phyloP scores from a whole-genome alignment of 805 yeast genomes.

The Kluyveromyces starmeri region DNA sequence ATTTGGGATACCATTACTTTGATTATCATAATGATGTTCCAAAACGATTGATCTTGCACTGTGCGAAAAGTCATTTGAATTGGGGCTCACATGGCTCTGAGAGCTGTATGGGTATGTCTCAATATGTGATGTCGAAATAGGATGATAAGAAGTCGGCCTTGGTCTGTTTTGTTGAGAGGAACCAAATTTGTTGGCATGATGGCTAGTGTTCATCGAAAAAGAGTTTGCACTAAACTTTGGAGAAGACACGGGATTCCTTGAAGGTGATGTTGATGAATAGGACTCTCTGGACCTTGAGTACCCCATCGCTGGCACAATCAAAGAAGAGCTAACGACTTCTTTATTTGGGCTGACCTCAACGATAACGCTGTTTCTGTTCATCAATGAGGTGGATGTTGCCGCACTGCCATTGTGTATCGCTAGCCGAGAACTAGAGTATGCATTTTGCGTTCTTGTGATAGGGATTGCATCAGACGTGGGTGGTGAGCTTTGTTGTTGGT shows the following conservation, averaged over 20 bases:
- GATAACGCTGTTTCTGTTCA: conserved; percentile 20
- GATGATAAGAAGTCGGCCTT: conserved; percentile 80
- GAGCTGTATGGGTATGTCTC: conserved; percentile 11
- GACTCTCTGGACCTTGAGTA: not conserved
- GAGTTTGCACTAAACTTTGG: not conserved
- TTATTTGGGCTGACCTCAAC: conserved; percentile 20
- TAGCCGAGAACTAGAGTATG: conserved; percentile 3
- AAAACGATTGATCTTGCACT: not conserved
- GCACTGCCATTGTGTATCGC: conserved; percentile 2
- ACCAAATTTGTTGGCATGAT: conserved; percentile 7
- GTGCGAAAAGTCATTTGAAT: not conserved
- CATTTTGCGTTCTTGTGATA: conserved; percentile 5
- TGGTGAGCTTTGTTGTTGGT: conserved; percentile 10
- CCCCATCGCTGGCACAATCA: not conserved
- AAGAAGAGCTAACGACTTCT: not conserved
- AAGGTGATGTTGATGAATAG: not conserved
- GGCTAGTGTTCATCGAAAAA: conserved; percentile 11
- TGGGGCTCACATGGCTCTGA: not conserved
- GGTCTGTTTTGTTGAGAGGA: conserved; percentile 29
- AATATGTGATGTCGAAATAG: conserved; percentile 23
- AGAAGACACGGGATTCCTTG: not conserved
- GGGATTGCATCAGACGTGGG: conserved; percentile 14
- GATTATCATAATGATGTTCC: not conserved
- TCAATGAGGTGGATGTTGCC: conserved; percentile 14
- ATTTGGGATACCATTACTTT: not conserved